Percentiles rank a stretch among this genome's conserved stretches.
Evolutionary conservation across 345 rosid genomes (phyloP).

Genomic region (Crucihimalaya himalaica): DNA sequence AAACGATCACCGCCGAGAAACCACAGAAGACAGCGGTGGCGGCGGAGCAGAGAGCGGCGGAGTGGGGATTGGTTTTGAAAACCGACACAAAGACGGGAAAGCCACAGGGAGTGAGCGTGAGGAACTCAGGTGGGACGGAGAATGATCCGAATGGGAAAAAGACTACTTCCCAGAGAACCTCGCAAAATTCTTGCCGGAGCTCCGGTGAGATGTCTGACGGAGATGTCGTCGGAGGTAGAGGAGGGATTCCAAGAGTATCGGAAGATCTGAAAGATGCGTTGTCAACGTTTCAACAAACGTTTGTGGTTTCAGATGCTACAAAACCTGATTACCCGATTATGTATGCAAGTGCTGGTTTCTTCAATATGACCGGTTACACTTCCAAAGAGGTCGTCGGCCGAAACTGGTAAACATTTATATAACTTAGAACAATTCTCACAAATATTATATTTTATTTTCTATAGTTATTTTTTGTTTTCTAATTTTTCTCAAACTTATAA

Average conservation of each 20-base stretch:
- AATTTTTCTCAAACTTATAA: too few relatives aligned
- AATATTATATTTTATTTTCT: too few relatives aligned
- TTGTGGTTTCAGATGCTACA: conserved; percentile 94
- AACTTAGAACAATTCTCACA: too few relatives aligned
- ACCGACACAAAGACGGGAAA: conserved; percentile 81
- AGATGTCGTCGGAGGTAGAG: conserved; percentile 41
- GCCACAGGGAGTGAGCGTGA: conserved; percentile 70
- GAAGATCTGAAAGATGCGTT: conserved; percentile 80
- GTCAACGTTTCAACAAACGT: conserved; percentile 91
- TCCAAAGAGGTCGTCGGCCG: conserved; percentile 92
- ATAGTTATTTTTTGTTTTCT: too few relatives aligned
- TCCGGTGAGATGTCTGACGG: conserved; percentile 70
- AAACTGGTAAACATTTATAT: conserved; percentile 59
- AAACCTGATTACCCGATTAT: conserved; percentile 85
- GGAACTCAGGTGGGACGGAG: conserved; percentile 79
- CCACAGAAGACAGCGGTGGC: conserved; percentile 40
- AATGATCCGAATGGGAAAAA: conserved; percentile 47
- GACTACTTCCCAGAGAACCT: conserved; percentile 57
- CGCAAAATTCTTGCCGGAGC: conserved; percentile 72
- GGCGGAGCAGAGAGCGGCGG: conserved; percentile 90
- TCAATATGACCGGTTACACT: conserved; percentile 94
- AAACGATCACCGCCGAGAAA: conserved; percentile 28
- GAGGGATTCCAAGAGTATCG: conserved; percentile 70
- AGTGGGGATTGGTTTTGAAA: conserved; percentile 91
- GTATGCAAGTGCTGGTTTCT: conserved; percentile 98